phyloP scores from a whole-genome alignment of 768 basidiomycete species.

The Panellus pusillus region DNA sequence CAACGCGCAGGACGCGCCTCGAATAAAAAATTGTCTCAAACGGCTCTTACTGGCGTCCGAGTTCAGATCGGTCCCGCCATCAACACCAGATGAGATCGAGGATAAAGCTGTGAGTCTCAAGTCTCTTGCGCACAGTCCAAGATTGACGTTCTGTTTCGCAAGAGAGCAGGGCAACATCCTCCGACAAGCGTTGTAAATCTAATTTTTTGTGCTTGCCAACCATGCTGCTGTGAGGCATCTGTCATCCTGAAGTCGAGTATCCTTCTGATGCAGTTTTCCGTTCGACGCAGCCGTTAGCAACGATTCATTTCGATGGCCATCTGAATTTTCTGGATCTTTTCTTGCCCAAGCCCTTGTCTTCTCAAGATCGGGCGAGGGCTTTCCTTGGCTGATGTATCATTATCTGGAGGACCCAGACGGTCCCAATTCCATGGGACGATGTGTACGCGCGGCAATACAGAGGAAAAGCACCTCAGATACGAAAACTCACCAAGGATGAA shows the following conservation, averaged over 20 bases:
- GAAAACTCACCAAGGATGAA: conserved; percentile 55
- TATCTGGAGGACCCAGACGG: conserved; percentile 69
- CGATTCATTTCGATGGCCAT: conserved; percentile 70
- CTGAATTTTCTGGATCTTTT: conserved; percentile 85
- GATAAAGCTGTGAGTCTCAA: conserved; percentile 55
- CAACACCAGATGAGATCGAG: conserved; percentile 74
- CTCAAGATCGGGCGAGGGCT: conserved; percentile 69
- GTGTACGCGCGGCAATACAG: conserved; percentile 55
- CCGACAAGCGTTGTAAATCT: conserved; percentile 87
- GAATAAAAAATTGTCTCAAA: conserved; percentile 92
- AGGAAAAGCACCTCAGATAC: conserved; percentile 65
- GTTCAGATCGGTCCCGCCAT: conserved; percentile 61
- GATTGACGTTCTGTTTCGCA: conserved; percentile 13
- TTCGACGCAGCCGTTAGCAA: conserved; percentile 51
- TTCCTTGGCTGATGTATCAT: conserved; percentile 86
- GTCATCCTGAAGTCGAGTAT: conserved; percentile 10
- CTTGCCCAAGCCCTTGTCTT: conserved; percentile 71
- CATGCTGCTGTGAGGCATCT: conserved; percentile 64
- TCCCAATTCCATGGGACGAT: conserved; percentile 77
- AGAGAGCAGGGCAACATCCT: conserved; percentile 65
- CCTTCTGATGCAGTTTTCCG: conserved; percentile 6
- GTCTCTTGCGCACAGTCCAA: conserved; percentile 6
- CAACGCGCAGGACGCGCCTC: conserved; percentile 87
- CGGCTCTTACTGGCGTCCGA: conserved; percentile 74
- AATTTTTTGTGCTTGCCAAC: conserved; percentile 78